These are phyloP conservation scores for Apophysomyces ossiformis DNA, from an alignment of 371 early-diverging fungal species.

Conservation along the genomic window DNA sequence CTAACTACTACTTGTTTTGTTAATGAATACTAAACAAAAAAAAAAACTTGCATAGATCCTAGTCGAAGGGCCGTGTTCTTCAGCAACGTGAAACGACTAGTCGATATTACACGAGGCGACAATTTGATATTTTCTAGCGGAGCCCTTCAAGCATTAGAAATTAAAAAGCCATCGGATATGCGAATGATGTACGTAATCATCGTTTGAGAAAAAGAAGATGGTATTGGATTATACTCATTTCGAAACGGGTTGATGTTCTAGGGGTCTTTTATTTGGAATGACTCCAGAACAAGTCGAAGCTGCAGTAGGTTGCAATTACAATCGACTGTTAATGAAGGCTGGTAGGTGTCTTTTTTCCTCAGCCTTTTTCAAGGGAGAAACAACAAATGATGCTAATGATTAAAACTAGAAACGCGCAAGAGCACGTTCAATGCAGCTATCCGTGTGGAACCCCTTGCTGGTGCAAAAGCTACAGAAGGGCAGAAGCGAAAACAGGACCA, in stretches of 20 bases:
- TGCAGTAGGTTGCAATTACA: constrained; percentile 34
- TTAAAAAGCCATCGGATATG: constrained; percentile 86
- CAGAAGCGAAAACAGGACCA: constrained; percentile 33
- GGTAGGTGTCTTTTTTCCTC: constrained; percentile 24
- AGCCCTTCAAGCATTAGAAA: constrained; percentile 77
- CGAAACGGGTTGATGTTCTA: constrained; percentile 8
- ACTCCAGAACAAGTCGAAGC: constrained; percentile 41
- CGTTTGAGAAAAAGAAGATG: too few relatives aligned
- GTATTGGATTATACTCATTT: too few relatives aligned
- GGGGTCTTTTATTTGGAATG: constrained; percentile 47
- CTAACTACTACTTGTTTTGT: not conserved
- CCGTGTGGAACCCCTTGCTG: constrained; percentile 41
- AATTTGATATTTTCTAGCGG: constrained; percentile 88
- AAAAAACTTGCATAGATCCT: not conserved
- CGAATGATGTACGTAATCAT: constrained; percentile 72
- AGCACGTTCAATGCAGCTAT: constrained; percentile 58
- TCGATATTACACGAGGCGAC: constrained; percentile 85
- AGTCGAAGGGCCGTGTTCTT: constrained; percentile 49
- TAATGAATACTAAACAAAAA: not conserved
- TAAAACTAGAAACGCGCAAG: constrained; percentile 60
- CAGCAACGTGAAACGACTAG: constrained; percentile 73
- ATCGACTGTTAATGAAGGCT: constrained; percentile 41
- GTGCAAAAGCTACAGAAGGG: constrained; percentile 22
- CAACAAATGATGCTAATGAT: not conserved
- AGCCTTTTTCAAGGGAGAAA: not conserved